Evolutionary conservation across 495 filamentous ascomycete genomes (phyloP).

Genomic region (Cercophora sp.): DNA sequence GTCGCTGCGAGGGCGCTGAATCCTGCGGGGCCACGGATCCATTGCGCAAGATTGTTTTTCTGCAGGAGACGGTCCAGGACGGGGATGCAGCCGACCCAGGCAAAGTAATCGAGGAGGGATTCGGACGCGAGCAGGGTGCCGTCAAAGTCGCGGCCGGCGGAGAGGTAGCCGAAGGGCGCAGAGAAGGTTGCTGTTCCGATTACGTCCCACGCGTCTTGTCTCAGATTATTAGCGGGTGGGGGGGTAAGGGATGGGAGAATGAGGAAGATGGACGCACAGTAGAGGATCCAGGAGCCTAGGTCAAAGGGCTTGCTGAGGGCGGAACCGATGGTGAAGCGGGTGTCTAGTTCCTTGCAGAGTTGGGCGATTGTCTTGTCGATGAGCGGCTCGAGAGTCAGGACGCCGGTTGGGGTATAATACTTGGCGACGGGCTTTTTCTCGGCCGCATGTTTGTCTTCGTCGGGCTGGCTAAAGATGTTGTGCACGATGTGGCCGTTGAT

Average conservation of each 20-base stretch:
- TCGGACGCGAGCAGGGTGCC: conserved; percentile 7
- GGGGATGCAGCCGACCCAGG: conserved; percentile 9
- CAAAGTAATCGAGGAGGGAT: conserved; percentile 23
- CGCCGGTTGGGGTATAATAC: conserved; percentile 29
- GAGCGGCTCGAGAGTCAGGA: conserved; percentile 26
- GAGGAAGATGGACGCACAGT: conserved; percentile 13
- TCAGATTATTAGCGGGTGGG: not conserved
- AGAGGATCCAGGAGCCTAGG: conserved; percentile 21
- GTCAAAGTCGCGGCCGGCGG: conserved; percentile 26
- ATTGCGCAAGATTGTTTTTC: conserved; percentile 11
- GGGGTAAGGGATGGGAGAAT: not conserved
- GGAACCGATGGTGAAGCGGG: conserved; percentile 6
- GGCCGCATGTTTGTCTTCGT: conserved; percentile 24
- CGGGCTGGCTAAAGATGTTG: conserved; percentile 32
- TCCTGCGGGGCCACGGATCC: conserved; percentile 18
- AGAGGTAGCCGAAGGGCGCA: conserved; percentile 33
- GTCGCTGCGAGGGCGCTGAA: conserved; percentile 9
- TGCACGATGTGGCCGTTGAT: conserved; percentile 31
- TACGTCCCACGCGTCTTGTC: conserved; percentile 31
- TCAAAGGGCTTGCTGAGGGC: conserved; percentile 4
- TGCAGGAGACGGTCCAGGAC: conserved; percentile 21
- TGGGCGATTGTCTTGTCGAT: conserved; percentile 27
- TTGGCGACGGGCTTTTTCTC: conserved; percentile 34
- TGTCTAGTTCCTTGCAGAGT: conserved; percentile 14
- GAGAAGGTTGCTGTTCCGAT: conserved; percentile 29